These are phyloP conservation scores for Talaromyces sp. DNA, from an alignment of 2,329 filamentous ascomycete genomes.

Conservation along the genomic window DNA sequence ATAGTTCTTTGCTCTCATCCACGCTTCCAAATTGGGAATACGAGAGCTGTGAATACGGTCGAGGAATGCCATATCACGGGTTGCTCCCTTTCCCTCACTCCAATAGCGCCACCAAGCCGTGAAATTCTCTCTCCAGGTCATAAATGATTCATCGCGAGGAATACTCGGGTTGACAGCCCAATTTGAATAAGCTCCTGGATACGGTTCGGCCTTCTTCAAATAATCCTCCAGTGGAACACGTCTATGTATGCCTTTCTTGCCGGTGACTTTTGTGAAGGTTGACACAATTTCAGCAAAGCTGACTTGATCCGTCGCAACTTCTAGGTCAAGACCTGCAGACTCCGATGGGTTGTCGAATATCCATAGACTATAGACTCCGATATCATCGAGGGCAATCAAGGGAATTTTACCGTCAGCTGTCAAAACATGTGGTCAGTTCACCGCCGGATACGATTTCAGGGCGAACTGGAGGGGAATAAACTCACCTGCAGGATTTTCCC, in stretches of 20 bases:
- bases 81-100: slow-evolving; percentile 14
- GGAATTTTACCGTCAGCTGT: slow-evolving; percentile 18
- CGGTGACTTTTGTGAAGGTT: slow-evolving; percentile 12
- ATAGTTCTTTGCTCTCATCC: slow-evolving; percentile 14
- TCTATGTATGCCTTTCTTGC: slow-evolving; percentile 12
- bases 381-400: slow-evolving; percentile 22
- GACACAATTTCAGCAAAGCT: slow-evolving; percentile 13
- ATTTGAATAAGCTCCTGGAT: slow-evolving; percentile 14
- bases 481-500: slow-evolving; percentile 17
- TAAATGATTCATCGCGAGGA: slow-evolving; percentile 16
- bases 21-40: slow-evolving; percentile 14
- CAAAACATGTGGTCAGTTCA: neutral
- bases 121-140: slow-evolving; percentile 17
- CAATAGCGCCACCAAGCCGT: slow-evolving; percentile 18
- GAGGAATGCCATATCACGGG: slow-evolving; percentile 15
- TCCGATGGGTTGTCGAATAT: slow-evolving; percentile 21
- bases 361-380: slow-evolving; percentile 22
- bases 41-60: slow-evolving; percentile 3
- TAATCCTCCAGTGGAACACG: slow-evolving; percentile 11
- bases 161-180: neutral
- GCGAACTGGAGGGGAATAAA: neutral
- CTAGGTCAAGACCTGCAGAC: slow-evolving; percentile 20
- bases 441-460: no score
- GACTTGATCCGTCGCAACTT: slow-evolving; percentile 21
- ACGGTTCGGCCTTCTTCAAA: slow-evolving; percentile 13